Evolutionary conservation across 1,284 basidiomycete genomes (phyloP), one percentile per base, ranked within the genome.

Genomic region (Thecaphora frezii): DNA sequence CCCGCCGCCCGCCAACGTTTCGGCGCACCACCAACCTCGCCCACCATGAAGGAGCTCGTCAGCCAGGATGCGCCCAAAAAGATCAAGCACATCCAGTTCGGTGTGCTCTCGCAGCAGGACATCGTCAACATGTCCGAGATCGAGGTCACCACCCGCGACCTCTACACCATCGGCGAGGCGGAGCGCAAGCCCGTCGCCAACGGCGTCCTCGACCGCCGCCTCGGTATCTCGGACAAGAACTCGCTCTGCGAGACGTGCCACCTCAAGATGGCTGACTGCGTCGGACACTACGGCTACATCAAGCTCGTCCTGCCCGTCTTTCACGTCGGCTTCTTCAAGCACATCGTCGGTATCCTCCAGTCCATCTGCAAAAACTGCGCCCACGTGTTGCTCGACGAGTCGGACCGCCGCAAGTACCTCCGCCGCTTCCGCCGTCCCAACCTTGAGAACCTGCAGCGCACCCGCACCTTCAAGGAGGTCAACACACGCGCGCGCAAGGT

Each of bases 311-410:
- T 99, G 14, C 94, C 94, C 0, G 93, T 97, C 14, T 98, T 97
- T 69, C 81, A 98, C 78, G 91, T 97, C 63, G 96, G 96, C 16
- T 99, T 92, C 82, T 97, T 98, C 83, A 92, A 93, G 76, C 92
- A 97, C 63, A 91, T 89, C 14, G 91, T 98, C 56, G 86, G 86
- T 44, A 91, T 98, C 70, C 84, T 98, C 0, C 96, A 98, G 79
- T 90, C 89, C 74, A 73, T 78, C 38, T 78, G 77, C 69, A 78
- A 78, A 91, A 91, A 90, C 38, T 99, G 96, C 77, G 91, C 94
- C 2, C 87, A 91, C 41, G 91, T 98, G 8, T 83, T 98, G n/a
- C 84, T 99, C 0, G 88, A 91, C 56, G 91, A 93, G 73, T 84
- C 88, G 1, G 90, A 97, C 66, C 87, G 94, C 36, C 86, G 93